phyloP scores from a whole-genome alignment of 202 grass and related monocot species.

The Bolboschoenoplectus hybrid region DNA sequence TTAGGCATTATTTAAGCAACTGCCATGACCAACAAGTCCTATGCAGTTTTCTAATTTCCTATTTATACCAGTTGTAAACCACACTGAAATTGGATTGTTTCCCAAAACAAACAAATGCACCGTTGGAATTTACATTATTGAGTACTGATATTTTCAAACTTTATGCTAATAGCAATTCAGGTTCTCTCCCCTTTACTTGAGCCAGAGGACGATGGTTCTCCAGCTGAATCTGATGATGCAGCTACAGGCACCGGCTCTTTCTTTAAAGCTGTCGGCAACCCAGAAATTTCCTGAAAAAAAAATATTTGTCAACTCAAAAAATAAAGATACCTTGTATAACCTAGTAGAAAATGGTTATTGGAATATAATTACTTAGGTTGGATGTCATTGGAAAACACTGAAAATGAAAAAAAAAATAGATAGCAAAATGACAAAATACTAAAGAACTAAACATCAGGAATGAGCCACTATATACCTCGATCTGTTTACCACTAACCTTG shows the following conservation, averaged over 20 bases:
- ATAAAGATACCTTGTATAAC: neutral
- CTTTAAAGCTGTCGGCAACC: constrained; percentile 72
- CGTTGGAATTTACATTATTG: constrained; percentile 6
- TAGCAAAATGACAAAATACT: neutral
- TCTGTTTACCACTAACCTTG: neutral
- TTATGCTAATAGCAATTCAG: constrained; percentile 7
- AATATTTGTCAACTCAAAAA: constrained; percentile 18
- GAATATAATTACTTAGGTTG: neutral
- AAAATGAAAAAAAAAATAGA: neutral
- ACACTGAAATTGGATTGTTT: constrained; percentile 22
- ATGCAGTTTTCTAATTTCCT: constrained; percentile 4
- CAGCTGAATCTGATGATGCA: constrained; percentile 63
- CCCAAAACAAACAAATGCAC: neutral
- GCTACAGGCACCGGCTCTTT: constrained; percentile 57
- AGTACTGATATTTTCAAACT: neutral
- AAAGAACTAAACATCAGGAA: neutral
- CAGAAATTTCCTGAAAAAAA: constrained; percentile 74
- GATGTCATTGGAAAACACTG: neutral
- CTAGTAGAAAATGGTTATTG: neutral
- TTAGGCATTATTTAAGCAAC: neutral
- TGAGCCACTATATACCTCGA: neutral
- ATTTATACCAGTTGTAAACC: neutral
- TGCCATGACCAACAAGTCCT: neutral
- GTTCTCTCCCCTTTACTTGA: constrained; percentile 71
- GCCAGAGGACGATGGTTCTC: constrained; percentile 81